phyloP scores from a whole-genome alignment of 2,329 filamentous ascomycete genomes.

The Alternaria viburni region DNA sequence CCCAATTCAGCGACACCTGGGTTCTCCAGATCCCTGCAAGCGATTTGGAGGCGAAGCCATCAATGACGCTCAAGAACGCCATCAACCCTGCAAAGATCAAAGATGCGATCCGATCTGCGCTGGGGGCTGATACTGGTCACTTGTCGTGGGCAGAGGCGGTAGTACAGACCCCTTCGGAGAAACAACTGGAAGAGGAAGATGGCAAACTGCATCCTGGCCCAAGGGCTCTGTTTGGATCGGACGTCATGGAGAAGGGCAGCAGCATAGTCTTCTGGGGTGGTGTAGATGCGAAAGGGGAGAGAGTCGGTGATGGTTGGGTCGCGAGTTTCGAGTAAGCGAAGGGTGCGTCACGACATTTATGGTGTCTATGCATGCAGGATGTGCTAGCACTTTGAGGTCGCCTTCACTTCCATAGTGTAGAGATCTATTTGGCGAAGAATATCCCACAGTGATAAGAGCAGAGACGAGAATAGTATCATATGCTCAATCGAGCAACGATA shows the following conservation, averaged over 20 bases:
- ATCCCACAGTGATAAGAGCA: neutral
- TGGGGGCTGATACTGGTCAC: conserved; percentile 51
- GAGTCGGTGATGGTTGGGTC: conserved; percentile 55
- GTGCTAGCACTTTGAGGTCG: neutral
- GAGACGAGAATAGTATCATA: neutral
- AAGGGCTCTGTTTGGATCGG: conserved; percentile 51
- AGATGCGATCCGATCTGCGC: conserved; percentile 49
- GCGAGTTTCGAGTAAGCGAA: conserved; percentile 41
- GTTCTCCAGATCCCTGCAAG: conserved; percentile 53
- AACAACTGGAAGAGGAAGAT: conserved; percentile 38
- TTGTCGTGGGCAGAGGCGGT: conserved; percentile 53
- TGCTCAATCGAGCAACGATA: neutral
- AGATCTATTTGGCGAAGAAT: neutral
- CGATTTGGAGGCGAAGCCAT: conserved; percentile 31
- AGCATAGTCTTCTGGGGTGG: conserved; percentile 53
- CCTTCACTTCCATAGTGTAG: neutral
- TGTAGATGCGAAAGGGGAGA: conserved; percentile 51
- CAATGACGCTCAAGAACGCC: conserved; percentile 30
- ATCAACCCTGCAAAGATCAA: conserved; percentile 55
- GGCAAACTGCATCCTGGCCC: conserved; percentile 56
- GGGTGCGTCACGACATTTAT: neutral
- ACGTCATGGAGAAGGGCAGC: conserved; percentile 45
- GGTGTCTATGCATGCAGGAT: neutral
- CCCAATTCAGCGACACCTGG: conserved; percentile 53
- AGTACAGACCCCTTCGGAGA: conserved; percentile 44